A percentile compares a stretch with the other conserved stretches of the same genome.
phyloP scores from a whole-genome alignment of 129 eudicot genomes.

The Ambrosia trifida region DNA sequence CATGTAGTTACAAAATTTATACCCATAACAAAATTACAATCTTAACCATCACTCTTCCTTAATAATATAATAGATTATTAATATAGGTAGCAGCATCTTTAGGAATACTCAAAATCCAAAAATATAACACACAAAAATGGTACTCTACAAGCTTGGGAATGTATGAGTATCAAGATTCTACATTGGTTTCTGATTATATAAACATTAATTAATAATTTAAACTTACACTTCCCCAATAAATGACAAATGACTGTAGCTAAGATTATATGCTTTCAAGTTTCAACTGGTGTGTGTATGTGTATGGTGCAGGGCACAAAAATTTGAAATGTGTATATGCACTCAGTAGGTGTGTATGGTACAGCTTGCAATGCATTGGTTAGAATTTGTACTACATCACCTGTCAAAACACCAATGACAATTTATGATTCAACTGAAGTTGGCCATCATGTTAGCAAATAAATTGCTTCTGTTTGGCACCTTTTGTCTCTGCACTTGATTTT shows the following conservation, averaged over 20 bases:
- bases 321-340: neutral
- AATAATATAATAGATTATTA: too few relatives aligned
- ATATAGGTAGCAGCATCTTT: conserved; percentile 32
- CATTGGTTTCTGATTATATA: conserved; percentile 30
- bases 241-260: conserved; percentile 13
- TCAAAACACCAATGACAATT: conserved; percentile 1
- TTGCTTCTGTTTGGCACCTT: too few relatives aligned
- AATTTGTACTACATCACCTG: neutral
- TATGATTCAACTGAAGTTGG: neutral
- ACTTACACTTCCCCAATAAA: conserved; percentile 11
- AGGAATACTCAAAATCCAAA: conserved; percentile 33
- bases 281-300: neutral
- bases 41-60: too few relatives aligned
- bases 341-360: conserved; percentile 4
- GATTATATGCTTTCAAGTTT: conserved; percentile 19
- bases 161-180: conserved; percentile 31
- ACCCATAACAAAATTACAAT: too few relatives aligned
- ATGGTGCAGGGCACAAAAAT: conserved; percentile 9
- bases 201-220: conserved; percentile 16
- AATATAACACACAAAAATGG: conserved; percentile 29
- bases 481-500: too few relatives aligned
- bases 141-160: conserved; percentile 28
- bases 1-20: too few relatives aligned
- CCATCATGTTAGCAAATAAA: too few relatives aligned
- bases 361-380: neutral